These are phyloP conservation scores for Neurospora sp. DNA, from an alignment of 2,329 filamentous ascomycete genomes.

Conservation along the genomic window DNA sequence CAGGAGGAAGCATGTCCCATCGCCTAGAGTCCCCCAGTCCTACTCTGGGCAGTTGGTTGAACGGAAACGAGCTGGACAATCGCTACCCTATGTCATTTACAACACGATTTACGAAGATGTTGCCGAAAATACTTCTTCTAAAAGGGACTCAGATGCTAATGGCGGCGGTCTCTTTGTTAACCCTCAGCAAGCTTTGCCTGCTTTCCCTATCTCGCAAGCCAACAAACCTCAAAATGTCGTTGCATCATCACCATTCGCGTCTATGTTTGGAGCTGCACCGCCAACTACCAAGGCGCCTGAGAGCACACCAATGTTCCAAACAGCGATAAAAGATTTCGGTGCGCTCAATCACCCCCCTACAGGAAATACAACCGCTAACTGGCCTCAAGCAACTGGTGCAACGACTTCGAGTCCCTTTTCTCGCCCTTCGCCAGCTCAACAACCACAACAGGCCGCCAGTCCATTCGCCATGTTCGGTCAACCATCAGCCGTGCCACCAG, in stretches of 20 bases:
- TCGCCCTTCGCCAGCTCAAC: neutral
- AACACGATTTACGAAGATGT: conserved; percentile 39
- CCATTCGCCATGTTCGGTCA: neutral
- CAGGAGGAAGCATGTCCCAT: conserved; percentile 33
- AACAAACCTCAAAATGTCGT: neutral
- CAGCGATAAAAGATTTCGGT: neutral
- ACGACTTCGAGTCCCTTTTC: neutral
- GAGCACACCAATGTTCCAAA: neutral
- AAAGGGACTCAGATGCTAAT: conserved; percentile 4
- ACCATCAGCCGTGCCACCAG: neutral
- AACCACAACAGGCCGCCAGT: neutral
- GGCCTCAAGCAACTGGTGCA: neutral
- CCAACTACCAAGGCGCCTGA: neutral
- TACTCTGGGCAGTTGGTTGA: conserved; percentile 50
- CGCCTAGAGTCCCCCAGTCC: conserved; percentile 42
- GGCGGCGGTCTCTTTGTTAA: conserved; percentile 19
- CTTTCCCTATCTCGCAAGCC: neutral
- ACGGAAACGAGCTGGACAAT: conserved; percentile 42
- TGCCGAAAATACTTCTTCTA: conserved; percentile 4
- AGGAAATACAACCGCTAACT: neutral
- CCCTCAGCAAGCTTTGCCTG: conserved; percentile 1
- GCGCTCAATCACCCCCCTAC: neutral
- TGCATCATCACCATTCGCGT: neutral
- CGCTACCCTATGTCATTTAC: conserved; percentile 47
- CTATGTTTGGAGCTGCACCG: neutral